Evolutionary conservation across 352 stramenopile species (phyloP).

Genomic region (Phytophthora sojae): DNA sequence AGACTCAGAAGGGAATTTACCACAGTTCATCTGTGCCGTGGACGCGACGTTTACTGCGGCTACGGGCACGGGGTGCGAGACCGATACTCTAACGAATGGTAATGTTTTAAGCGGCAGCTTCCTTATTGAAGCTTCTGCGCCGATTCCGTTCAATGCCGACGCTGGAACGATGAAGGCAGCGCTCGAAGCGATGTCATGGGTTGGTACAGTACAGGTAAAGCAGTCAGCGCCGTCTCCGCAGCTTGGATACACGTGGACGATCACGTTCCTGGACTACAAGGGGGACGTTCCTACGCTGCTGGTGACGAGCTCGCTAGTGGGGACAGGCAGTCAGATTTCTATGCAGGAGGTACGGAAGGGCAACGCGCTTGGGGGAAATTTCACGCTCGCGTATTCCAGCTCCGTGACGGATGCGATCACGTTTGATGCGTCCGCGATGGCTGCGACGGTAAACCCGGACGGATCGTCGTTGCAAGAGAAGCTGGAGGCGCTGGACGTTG

Average conservation of each 20-base stretch:
- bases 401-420: slow-evolving; percentile 34
- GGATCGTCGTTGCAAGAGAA: slow-evolving; percentile 83
- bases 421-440: slow-evolving; percentile 45
- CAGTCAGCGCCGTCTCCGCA: slow-evolving; percentile 59
- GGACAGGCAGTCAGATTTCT: slow-evolving; percentile 62
- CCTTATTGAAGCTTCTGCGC: slow-evolving; percentile 62
- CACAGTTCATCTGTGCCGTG: slow-evolving; percentile 74
- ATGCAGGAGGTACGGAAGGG: slow-evolving; percentile 74
- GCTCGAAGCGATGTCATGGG: slow-evolving; percentile 67
- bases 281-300: slow-evolving; percentile 70
- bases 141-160: slow-evolving; percentile 67
- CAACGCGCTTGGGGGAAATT: slow-evolving; percentile 67
- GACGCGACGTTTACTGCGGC: slow-evolving; percentile 53
- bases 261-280: slow-evolving; percentile 80
- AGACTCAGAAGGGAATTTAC: slow-evolving; percentile 68
- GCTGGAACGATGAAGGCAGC: slow-evolving; percentile 50
- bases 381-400: slow-evolving; percentile 63
- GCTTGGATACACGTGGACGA: slow-evolving; percentile 75
- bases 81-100: slow-evolving; percentile 72
- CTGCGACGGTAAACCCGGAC: slow-evolving; percentile 45
- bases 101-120: slow-evolving; percentile 84
- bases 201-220: slow-evolving; percentile 69
- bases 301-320: slow-evolving; percentile 69
- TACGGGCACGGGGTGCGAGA: slow-evolving; percentile 48
- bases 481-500: slow-evolving; percentile 58